Conservation (phyloP, 2,329 filamentous ascomycete genomes). For the Pseudogymnoascus sp. region DNA sequence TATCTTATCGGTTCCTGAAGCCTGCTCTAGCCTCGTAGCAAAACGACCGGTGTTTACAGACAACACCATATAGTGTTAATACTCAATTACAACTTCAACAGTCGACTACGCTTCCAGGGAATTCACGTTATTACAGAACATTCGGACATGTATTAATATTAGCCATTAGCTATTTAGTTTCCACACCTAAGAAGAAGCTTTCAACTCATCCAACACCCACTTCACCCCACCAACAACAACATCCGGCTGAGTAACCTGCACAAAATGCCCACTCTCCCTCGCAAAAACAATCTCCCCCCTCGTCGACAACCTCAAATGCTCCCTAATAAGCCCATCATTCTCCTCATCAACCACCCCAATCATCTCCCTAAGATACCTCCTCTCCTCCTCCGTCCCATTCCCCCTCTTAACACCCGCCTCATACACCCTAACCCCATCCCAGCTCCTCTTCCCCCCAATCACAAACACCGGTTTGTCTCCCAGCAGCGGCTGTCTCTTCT, state of each 20-base stretch:
- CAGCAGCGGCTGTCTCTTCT: neutral
- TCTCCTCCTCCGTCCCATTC: slow-evolving; percentile 30
- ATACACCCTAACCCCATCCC: slow-evolving; percentile 28
- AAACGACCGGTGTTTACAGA: neutral
- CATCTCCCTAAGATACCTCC: slow-evolving; percentile 22
- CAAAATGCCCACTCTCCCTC: slow-evolving; percentile 29
- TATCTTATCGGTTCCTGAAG: neutral
- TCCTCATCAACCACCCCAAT: slow-evolving; percentile 24
- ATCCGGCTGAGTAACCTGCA: slow-evolving; percentile 31
- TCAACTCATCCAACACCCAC: slow-evolving; percentile 25
- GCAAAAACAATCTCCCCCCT: slow-evolving; percentile 26
- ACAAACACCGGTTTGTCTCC: slow-evolving; percentile 17
- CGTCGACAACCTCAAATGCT: slow-evolving; percentile 25
- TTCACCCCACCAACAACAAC: slow-evolving; percentile 29
- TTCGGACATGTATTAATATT: neutral
- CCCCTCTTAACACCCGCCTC: slow-evolving; percentile 27
- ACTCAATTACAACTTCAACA: neutral
- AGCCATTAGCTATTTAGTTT: neutral
- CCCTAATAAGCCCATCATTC: slow-evolving; percentile 25
- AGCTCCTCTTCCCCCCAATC: slow-evolving; percentile 23
- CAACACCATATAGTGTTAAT: neutral
- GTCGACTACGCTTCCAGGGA: neutral
- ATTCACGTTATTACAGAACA: neutral
- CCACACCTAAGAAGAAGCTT: neutral
- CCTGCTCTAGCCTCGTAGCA: neutral